A percentile compares a stretch with the other conserved stretches of the same genome.
Conservation (phyloP, 2,329 filamentous ascomycete species). For the Ophiobolus disseminans region DNA sequence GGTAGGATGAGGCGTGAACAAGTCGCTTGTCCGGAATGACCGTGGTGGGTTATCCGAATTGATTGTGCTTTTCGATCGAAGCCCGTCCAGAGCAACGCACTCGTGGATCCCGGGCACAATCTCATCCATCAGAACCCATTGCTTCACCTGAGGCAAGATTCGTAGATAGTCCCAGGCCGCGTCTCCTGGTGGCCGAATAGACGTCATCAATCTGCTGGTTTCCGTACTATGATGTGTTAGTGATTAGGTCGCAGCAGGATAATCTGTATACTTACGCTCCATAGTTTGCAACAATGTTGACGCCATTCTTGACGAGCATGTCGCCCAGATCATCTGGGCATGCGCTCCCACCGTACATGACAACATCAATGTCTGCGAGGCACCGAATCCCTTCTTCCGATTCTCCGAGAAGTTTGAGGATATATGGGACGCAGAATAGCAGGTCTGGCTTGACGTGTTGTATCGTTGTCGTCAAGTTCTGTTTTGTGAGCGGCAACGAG, state of each 20-base stretch:
- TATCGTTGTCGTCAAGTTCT: conserved; percentile 23
- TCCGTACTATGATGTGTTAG: conserved; percentile 55
- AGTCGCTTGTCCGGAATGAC: conserved; percentile 59
- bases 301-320: conserved; percentile 58
- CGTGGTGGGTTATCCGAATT: conserved; percentile 54
- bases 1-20: conserved; percentile 56
- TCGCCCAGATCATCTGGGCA: conserved; percentile 68
- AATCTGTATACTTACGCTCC: conserved; percentile 50
- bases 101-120: conserved; percentile 51
- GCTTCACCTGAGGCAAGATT: conserved; percentile 48
- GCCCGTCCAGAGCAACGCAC: conserved; percentile 47
- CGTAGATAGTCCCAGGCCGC: conserved; percentile 68
- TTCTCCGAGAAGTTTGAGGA: conserved; percentile 68
- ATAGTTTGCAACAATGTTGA: conserved; percentile 64
- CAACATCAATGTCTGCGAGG: conserved; percentile 58
- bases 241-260: background rate
- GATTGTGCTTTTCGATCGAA: conserved; percentile 48
- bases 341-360: conserved; percentile 64
- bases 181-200: conserved; percentile 61
- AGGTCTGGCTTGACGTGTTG: conserved; percentile 54
- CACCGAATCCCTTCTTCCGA: conserved; percentile 60
- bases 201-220: conserved; percentile 68
- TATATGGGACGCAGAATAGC: conserved; percentile 69
- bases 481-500: conserved; percentile 25
- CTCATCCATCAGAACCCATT: conserved; percentile 52